Evolutionary conservation across 129 eudicot genomes (phyloP).

Genomic region (Daucus carota): DH1_v3.0 NC_030381.2:43092001-43092500

Average conservation of each 20-base stretch:
- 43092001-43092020: conserved; percentile 23
- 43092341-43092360: background rate
- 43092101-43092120: conserved; percentile 90
- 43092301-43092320: background rate
- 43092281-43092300: background rate
- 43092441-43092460: background rate
- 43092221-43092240: conserved; percentile 4
- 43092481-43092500: too few species aligned
- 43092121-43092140: conserved; percentile 60
- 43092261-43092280: conserved; percentile 10
- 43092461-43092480: background rate
- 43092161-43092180: conserved; percentile 84
- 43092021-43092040: conserved; percentile 60
- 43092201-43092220: conserved; percentile 56
- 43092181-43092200: conserved; percentile 95
- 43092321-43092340: background rate
- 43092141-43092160: conserved; percentile 78
- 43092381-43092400: background rate
- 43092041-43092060: conserved; percentile 79
- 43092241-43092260: conserved; percentile 20
- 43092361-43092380: background rate
- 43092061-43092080: conserved; percentile 78
- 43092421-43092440: background rate
- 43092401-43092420: background rate
- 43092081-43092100: conserved; percentile 83